Conservation (phyloP, 2,329 filamentous ascomycete species). For the Xylaria sp. region DNA sequence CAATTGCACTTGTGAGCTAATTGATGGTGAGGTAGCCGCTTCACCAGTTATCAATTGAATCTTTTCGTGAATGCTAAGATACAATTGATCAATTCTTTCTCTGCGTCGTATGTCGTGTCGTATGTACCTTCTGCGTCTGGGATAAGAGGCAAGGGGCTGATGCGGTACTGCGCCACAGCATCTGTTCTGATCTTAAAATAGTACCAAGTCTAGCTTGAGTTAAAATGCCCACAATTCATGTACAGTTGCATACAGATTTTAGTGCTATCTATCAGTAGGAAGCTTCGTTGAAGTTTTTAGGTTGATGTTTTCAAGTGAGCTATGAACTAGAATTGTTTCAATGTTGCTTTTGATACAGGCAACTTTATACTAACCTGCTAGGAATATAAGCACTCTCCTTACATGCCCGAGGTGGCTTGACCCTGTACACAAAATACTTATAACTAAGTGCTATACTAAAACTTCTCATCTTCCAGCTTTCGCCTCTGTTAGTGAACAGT, state of each 20-base stretch:
- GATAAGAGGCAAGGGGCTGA: conserved; percentile 19
- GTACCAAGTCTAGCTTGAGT: not conserved
- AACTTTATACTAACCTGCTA: not conserved
- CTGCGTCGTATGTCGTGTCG: conserved; percentile 13
- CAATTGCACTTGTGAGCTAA: not conserved
- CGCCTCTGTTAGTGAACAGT: conserved; percentile 11
- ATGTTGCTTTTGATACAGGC: not conserved
- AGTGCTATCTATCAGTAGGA: not conserved
- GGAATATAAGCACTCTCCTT: not conserved
- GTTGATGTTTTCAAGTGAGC: not conserved
- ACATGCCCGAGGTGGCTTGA: not conserved
- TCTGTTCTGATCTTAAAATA: conserved; percentile 10
- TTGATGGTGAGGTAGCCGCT: not conserved
- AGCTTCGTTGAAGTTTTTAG: not conserved
- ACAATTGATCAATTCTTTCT: conserved; percentile 17
- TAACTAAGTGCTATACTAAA: not conserved
- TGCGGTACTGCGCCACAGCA: conserved; percentile 42
- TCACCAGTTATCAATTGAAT: not conserved
- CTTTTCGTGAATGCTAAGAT: conserved; percentile 1
- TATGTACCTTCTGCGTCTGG: conserved; percentile 6
- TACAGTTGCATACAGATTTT: conserved; percentile 8
- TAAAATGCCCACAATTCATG: not conserved
- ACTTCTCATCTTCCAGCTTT: conserved; percentile 5
- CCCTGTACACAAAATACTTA: not conserved
- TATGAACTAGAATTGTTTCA: not conserved